Evolutionary conservation across 2,329 filamentous ascomycete genomes (phyloP).

Genomic region (Pseudohalonectria lignicola): DNA sequence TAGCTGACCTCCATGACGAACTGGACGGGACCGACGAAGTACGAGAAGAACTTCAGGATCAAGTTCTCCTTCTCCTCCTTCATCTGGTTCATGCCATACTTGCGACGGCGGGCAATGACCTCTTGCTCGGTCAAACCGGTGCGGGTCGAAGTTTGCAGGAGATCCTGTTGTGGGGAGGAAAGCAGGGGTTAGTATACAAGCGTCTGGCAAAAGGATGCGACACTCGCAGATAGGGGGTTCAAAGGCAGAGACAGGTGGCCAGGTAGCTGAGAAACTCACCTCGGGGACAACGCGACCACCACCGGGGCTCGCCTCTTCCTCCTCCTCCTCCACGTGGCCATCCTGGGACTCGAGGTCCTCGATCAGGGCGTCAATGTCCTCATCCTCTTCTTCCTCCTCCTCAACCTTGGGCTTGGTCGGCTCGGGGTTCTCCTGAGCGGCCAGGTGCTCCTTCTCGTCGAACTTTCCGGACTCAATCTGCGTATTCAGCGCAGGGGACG

Average conservation of each 20-base stretch:
- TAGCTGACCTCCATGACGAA: conserved; percentile 79
- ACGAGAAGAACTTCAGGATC: conserved; percentile 70
- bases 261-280: conserved; percentile 1
- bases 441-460: conserved; percentile 43
- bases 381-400: conserved; percentile 63
- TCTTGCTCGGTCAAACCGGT: conserved; percentile 61
- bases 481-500: conserved; percentile 48
- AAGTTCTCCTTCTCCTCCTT: conserved; percentile 79
- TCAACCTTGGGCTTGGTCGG: conserved; percentile 28
- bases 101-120: conserved; percentile 51
- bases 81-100: conserved; percentile 62
- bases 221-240: no score
- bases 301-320: conserved; percentile 34
- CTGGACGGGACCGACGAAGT: conserved; percentile 83
- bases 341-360: conserved; percentile 79
- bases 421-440: conserved; percentile 14
- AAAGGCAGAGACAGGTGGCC: no score
- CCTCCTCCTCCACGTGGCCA: conserved; percentile 54
- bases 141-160: conserved; percentile 62
- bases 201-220: no score
- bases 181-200: background rate
- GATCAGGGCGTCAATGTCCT: conserved; percentile 79
- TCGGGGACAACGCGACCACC: conserved; percentile 55
- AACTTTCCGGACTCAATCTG: conserved; percentile 55
- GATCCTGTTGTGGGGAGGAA: conserved; percentile 5